Evolutionary conservation across 257 asterid species (phyloP).

Genomic region (Marsdenia floribunda): DNA sequence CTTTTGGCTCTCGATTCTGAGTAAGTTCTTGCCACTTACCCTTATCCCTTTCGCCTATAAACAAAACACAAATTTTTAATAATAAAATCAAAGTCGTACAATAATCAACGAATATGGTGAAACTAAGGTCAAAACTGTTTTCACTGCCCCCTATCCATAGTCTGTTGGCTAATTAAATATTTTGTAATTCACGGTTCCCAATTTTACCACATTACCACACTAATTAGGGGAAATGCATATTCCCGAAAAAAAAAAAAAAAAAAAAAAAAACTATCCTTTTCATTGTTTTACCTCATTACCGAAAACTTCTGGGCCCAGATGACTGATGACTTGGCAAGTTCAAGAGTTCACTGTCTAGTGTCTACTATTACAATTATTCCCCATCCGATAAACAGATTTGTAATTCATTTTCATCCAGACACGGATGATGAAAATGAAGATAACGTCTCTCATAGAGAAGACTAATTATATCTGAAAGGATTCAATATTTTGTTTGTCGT

Average conservation of each 20-base stretch:
- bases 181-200: too few species aligned
- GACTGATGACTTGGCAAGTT: not conserved
- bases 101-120: too few species aligned
- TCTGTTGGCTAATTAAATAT: too few species aligned
- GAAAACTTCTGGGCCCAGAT: not conserved
- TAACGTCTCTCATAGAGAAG: constrained; percentile 15
- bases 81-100: too few species aligned
- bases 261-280: not conserved
- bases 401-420: constrained; percentile 47
- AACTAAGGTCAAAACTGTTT: too few species aligned
- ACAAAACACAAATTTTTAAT: too few species aligned
- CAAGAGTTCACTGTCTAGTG: not conserved
- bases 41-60: too few species aligned
- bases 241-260: not conserved
- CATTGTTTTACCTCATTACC: not conserved
- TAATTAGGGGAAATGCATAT: not conserved
- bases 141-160: too few species aligned
- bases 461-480: constrained; percentile 5
- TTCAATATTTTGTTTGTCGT: not conserved
- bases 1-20: not conserved
- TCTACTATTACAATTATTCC: not conserved
- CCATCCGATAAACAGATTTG: not conserved
- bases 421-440: constrained; percentile 26
- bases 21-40: too few species aligned
- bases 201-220: too few species aligned